Conservation (phyloP, 495 filamentous ascomycete species). For the Penicillium odoratum region DNA sequence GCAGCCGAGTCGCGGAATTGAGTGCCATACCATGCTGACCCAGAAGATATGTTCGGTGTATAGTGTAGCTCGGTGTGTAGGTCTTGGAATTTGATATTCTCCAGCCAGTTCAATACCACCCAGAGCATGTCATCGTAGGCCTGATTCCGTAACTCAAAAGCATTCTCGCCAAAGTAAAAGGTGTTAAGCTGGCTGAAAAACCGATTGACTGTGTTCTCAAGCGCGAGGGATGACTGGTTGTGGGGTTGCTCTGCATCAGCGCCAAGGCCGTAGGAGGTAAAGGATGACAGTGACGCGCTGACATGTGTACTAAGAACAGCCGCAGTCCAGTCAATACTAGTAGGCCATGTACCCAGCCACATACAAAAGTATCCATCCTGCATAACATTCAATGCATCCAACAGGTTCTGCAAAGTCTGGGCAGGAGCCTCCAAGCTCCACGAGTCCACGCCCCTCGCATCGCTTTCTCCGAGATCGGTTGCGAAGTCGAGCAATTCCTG, state of each 20-base stretch:
- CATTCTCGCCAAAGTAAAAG: slow-evolving; percentile 87
- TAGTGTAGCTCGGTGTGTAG: slow-evolving; percentile 65
- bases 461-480: slow-evolving; percentile 13
- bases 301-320: slow-evolving; percentile 84
- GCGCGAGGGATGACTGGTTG: slow-evolving; percentile 40
- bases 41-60: slow-evolving; percentile 15
- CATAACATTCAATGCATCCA: slow-evolving; percentile 69
- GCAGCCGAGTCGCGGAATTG: slow-evolving; percentile 79
- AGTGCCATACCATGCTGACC: slow-evolving; percentile 65
- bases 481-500: neutral
- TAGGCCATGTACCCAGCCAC: slow-evolving; percentile 81
- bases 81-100: slow-evolving; percentile 73
- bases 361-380: slow-evolving; percentile 75
- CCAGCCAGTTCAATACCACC: slow-evolving; percentile 93
- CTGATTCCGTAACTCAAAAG: slow-evolving; percentile 70
- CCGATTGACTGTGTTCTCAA: slow-evolving; percentile 75
- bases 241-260: slow-evolving; percentile 13
- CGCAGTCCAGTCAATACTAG: slow-evolving; percentile 90
- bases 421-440: slow-evolving; percentile 16
- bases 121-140: slow-evolving; percentile 97
- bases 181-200: slow-evolving; percentile 74
- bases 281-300: slow-evolving; percentile 62
- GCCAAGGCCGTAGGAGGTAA: slow-evolving; percentile 48
- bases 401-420: slow-evolving; percentile 43
- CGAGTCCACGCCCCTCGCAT: slow-evolving; percentile 1